Evolutionary conservation across 2,329 filamentous ascomycete genomes (phyloP).

Genomic region (Cladophialophora immunda): DNA sequence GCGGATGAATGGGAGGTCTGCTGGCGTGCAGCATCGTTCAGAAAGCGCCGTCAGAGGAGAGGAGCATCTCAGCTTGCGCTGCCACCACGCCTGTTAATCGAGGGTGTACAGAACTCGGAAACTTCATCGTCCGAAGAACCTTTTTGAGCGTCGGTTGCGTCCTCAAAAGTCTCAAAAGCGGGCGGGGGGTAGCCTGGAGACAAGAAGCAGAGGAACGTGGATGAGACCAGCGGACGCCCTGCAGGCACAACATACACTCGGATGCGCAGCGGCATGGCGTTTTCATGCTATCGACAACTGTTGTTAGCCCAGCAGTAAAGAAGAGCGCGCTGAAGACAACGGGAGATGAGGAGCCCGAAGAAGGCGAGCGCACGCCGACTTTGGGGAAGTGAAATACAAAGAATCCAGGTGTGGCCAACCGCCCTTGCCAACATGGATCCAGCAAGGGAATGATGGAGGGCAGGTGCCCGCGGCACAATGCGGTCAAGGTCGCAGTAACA

Average conservation of each 20-base stretch:
- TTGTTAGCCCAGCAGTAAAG: not conserved
- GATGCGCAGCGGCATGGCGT: not conserved
- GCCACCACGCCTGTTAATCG: conserved; percentile 13
- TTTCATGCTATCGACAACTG: not conserved
- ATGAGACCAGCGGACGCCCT: no score
- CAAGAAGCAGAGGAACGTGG: not conserved
- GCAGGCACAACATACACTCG: no score
- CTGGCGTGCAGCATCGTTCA: conserved; percentile 30
- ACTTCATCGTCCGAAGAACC: conserved; percentile 2
- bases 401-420: not conserved
- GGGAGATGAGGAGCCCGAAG: not conserved
- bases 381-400: not conserved
- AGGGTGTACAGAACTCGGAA: conserved; percentile 7
- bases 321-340: not conserved
- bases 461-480: not conserved
- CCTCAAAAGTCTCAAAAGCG: not conserved
- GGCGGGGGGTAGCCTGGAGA: not conserved
- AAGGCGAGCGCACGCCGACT: not conserved
- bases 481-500: not conserved
- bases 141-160: not conserved
- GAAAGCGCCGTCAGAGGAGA: conserved; percentile 20
- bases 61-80: conserved; percentile 21
- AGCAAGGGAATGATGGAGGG: not conserved
- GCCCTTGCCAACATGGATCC: not conserved
- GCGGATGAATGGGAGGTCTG: conserved; percentile 33